Evolutionary conservation across 345 rosid species (phyloP).

Genomic region (Populus nigra): DNA sequence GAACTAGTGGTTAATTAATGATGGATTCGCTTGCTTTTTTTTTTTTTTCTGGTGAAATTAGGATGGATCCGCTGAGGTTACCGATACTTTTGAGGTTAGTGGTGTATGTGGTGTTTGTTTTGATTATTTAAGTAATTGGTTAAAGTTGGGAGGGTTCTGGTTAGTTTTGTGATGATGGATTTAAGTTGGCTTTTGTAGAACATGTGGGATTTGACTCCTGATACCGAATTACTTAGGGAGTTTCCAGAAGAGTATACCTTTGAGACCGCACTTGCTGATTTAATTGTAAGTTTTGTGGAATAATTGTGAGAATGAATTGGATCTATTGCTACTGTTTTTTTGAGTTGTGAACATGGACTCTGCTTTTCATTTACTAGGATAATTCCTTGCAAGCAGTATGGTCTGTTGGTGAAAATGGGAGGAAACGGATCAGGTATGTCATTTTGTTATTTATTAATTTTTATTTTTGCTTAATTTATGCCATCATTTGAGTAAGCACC

Average conservation of each 20-base stretch:
- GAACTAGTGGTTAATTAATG: neutral
- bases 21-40: neutral
- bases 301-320: neutral
- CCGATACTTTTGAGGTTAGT: slow-evolving; percentile 49
- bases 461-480: neutral
- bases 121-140: neutral
- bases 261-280: slow-evolving; percentile 72
- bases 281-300: slow-evolving; percentile 46
- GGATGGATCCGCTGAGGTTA: slow-evolving; percentile 49
- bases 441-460: neutral
- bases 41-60: slow-evolving; percentile 11
- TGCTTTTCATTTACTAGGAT: slow-evolving; percentile 44
- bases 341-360: neutral
- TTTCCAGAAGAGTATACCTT: slow-evolving; percentile 61
- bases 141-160: neutral
- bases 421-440: slow-evolving; percentile 56
- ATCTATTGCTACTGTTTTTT: neutral
- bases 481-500: no score
- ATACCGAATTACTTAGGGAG: slow-evolving; percentile 51
- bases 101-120: neutral
- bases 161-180: neutral
- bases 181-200: slow-evolving; percentile 38
- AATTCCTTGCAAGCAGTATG: slow-evolving; percentile 84
- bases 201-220: slow-evolving; percentile 84
- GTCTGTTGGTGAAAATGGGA: slow-evolving; percentile 28